A percentile compares a stretch with the other conserved stretches of the same genome.
phyloP scores from a whole-genome alignment of 768 basidiomycete genomes.

The Boletus pseudopeckii region DNA sequence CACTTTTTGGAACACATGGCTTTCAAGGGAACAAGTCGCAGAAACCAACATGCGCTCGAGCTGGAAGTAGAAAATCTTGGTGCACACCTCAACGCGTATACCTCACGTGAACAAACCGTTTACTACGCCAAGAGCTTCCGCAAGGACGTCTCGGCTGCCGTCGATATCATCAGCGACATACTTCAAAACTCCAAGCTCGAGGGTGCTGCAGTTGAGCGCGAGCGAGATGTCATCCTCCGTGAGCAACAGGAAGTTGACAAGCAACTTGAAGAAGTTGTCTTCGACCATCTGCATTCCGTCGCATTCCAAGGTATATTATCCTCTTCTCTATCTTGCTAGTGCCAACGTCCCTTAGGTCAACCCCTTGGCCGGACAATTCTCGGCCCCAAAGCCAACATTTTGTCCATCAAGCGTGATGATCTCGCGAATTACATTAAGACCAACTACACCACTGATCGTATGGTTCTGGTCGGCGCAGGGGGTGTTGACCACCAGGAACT shows the following conservation, averaged over 20 bases:
- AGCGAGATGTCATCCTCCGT: conserved; percentile 92
- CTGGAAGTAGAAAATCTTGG: conserved; percentile 98
- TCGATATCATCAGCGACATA: conserved; percentile 98
- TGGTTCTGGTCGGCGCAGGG: conserved; percentile 97
- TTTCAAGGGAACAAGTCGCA: conserved; percentile 90
- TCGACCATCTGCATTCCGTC: conserved; percentile 95
- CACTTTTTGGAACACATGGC: conserved; percentile 99
- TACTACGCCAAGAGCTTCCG: conserved; percentile 99
- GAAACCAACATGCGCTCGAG: conserved; percentile 87
- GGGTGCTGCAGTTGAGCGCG: conserved; percentile 80
- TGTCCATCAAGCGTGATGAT: conserved; percentile 91
- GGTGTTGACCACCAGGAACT: conserved; percentile 91
- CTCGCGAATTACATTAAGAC: conserved; percentile 89
- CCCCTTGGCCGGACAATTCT: conserved; percentile 96
- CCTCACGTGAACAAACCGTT: conserved; percentile 97
- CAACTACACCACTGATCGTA: conserved; percentile 98
- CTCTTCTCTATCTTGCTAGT: conserved; percentile 4
- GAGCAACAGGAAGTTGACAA: conserved; percentile 99
- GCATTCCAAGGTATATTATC: conserved; percentile 80
- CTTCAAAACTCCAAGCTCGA: conserved; percentile 97
- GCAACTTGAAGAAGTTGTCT: conserved; percentile 96
- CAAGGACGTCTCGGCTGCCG: conserved; percentile 85
- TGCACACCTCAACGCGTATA: conserved; percentile 96
- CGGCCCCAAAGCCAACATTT: conserved; percentile 92
- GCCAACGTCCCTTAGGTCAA: conserved; percentile 56